phyloP scores from a whole-genome alignment of 495 filamentous ascomycete genomes.

The Tetracladium marchalianum region DNA sequence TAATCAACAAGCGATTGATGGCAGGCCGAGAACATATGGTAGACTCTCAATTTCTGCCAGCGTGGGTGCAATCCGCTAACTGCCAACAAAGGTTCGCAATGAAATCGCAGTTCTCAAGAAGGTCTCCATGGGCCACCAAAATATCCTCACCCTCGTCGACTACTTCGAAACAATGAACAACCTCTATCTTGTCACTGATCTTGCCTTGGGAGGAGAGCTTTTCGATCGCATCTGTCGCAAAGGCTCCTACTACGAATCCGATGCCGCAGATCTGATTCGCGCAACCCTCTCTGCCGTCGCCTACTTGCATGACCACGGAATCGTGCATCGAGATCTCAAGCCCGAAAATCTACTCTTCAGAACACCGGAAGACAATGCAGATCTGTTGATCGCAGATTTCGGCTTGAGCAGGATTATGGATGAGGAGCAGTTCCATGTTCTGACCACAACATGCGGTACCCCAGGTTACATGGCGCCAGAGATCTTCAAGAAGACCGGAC shows the following conservation, averaged over 20 bases:
- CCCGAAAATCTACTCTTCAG: conserved; percentile 74
- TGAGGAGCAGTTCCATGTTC: conserved; percentile 95
- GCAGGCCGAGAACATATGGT: conserved; percentile 98
- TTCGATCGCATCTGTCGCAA: conserved; percentile 98
- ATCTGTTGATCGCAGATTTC: conserved; percentile 95
- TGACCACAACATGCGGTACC: conserved; percentile 95
- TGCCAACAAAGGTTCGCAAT: conserved; percentile 66
- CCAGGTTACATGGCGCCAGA: conserved; percentile 97
- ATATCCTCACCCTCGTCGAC: conserved; percentile 94
- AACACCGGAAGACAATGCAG: conserved; percentile 72
- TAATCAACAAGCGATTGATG: conserved; percentile 98
- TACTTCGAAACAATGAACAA: conserved; percentile 99
- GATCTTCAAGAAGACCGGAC: conserved; percentile 80
- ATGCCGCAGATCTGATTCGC: conserved; percentile 90
- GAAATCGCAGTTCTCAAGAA: conserved; percentile 95
- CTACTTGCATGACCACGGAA: conserved; percentile 96
- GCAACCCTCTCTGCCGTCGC: conserved; percentile 94
- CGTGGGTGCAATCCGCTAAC: not conserved
- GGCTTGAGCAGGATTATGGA: conserved; percentile 95
- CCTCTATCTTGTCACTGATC: conserved; percentile 93
- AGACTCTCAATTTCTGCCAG: conserved; percentile 15
- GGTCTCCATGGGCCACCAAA: conserved; percentile 96
- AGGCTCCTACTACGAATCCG: conserved; percentile 94
- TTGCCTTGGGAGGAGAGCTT: conserved; percentile 90
- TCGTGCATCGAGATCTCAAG: conserved; percentile 80